A percentile compares a stretch with the other conserved stretches of the same genome.
phyloP scores from a whole-genome alignment of 495 filamentous ascomycete species.

The Ramalina peruviana region DNA sequence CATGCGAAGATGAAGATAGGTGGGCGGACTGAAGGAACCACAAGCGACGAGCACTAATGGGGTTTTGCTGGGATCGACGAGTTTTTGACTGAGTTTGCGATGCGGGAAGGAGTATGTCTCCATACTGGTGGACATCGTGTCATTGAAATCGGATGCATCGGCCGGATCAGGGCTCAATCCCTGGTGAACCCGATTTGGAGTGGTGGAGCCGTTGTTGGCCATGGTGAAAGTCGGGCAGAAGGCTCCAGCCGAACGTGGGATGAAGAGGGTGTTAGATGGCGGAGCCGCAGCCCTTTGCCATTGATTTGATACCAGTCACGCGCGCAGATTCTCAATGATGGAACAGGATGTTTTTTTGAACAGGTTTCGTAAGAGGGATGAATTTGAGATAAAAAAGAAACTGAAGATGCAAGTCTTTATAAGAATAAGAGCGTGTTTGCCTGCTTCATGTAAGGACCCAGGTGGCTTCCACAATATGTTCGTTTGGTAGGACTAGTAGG shows the following conservation, averaged over 20 bases:
- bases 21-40: slow-evolving; percentile 77
- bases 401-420: no score
- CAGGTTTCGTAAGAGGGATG: no score
- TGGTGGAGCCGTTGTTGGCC: not conserved
- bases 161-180: not conserved
- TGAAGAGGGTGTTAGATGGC: not conserved
- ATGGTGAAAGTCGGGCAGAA: not conserved
- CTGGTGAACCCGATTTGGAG: not conserved
- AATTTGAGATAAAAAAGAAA: no score
- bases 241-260: not conserved
- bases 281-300: not conserved
- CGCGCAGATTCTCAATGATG: no score
- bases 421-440: no score
- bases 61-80: slow-evolving; percentile 53
- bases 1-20: slow-evolving; percentile 65
- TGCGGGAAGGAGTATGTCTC: slow-evolving; percentile 61
- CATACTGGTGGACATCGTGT: slow-evolving; percentile 19
- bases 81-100: slow-evolving; percentile 51
- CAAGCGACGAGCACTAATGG: slow-evolving; percentile 79
- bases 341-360: no score
- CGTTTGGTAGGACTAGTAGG: no score
- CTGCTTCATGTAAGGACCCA: no score
- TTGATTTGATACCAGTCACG: not conserved
- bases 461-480: no score
- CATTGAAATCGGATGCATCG: not conserved